Evolutionary conservation across 2,329 filamentous ascomycete species (phyloP).

Genomic region (Fusarium camptoceras): DNA sequence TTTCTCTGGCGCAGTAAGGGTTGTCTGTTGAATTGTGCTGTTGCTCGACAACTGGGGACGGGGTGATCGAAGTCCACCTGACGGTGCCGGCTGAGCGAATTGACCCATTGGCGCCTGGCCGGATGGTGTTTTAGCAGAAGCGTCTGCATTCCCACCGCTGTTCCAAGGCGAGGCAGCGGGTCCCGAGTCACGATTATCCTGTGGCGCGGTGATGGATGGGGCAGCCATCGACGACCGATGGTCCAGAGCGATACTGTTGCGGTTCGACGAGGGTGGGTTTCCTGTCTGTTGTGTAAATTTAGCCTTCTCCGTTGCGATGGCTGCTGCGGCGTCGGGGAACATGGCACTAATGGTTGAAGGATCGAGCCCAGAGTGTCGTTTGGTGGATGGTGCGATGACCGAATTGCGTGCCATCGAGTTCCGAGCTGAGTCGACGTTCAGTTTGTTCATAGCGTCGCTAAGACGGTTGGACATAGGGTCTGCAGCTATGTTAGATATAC

Average conservation of each 20-base stretch:
- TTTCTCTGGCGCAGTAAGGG: constrained; percentile 76
- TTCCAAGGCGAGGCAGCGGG: constrained; percentile 79
- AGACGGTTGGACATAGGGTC: constrained; percentile 97
- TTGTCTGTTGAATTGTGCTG: constrained; percentile 83
- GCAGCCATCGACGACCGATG: constrained; percentile 79
- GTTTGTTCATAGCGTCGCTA: constrained; percentile 95
- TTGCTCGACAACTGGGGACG: constrained; percentile 76
- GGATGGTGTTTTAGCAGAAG: constrained; percentile 76
- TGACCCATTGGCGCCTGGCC: constrained; percentile 92
- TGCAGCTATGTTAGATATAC: constrained; percentile 53
- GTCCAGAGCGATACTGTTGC: constrained; percentile 87
- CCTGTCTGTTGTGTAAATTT: constrained; percentile 97
- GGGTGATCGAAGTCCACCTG: constrained; percentile 81
- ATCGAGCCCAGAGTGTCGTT: constrained; percentile 95
- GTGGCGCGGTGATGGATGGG: constrained; percentile 76
- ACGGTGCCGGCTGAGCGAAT: constrained; percentile 84
- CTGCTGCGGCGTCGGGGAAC: constrained; percentile 97
- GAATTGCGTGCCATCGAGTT: constrained; percentile 87
- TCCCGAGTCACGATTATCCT: constrained; percentile 49
- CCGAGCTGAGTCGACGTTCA: constrained; percentile 87
- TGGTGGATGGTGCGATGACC: constrained; percentile 80
- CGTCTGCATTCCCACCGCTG: constrained; percentile 61
- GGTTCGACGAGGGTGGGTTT: constrained; percentile 87
- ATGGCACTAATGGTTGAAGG: constrained; percentile 95
- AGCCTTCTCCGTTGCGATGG: constrained; percentile 98